Conservation (phyloP, 2,329 filamentous ascomycete genomes). For the Colletotrichum sp. region DNA sequence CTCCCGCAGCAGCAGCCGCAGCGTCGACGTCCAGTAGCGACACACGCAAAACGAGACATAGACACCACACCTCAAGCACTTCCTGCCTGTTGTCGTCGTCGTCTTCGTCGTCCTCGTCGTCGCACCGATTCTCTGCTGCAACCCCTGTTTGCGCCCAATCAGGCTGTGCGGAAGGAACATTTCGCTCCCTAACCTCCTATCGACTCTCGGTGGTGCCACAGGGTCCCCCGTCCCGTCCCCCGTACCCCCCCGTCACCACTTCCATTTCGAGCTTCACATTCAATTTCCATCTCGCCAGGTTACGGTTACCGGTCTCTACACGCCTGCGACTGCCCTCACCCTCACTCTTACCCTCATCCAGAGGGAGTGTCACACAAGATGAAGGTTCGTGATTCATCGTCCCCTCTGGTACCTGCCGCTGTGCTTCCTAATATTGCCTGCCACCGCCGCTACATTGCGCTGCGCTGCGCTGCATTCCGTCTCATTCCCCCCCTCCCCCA, state of each 20-base stretch:
- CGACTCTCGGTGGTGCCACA: conserved; percentile 6
- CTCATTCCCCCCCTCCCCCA: neutral
- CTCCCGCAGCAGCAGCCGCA: neutral
- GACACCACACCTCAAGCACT: neutral
- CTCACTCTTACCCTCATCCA: neutral
- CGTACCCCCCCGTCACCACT: neutral
- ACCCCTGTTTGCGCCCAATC: conserved; percentile 4
- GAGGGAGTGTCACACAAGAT: conserved; percentile 22
- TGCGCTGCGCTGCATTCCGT: neutral
- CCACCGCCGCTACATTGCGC: neutral
- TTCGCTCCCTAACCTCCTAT: neutral
- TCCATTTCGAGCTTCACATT: neutral
- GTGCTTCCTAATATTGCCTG: neutral
- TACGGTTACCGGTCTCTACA: neutral
- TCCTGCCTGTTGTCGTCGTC: neutral
- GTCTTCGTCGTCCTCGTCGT: neutral
- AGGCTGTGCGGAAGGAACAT: neutral
- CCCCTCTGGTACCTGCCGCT: neutral
- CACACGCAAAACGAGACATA: neutral
- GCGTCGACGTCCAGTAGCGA: neutral
- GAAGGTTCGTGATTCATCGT: conserved; percentile 22
- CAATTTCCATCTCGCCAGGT: neutral
- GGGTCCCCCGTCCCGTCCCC: neutral
- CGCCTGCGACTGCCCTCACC: neutral
- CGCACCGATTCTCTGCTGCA: neutral